Evolutionary conservation across 2,329 filamentous ascomycete genomes (phyloP).

Genomic region (Sarocladium brachiariae): DNA sequence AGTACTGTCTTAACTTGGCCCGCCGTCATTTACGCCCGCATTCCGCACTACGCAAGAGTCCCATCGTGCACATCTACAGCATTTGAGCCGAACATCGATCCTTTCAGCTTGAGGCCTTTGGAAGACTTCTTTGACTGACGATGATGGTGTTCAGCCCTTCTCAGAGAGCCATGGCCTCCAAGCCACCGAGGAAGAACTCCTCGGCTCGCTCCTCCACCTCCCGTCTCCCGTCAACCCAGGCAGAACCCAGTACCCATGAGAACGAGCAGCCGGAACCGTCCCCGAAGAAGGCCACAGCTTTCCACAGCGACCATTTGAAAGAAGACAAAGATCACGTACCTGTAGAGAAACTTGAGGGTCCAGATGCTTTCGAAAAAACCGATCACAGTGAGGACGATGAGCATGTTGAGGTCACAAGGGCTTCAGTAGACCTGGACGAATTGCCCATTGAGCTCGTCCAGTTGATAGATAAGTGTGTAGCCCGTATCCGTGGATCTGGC

Average conservation of each 20-base stretch:
- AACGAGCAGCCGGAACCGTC: constrained; percentile 23
- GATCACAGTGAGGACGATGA: constrained; percentile 37
- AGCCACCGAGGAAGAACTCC: constrained; percentile 20
- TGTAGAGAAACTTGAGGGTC: not conserved
- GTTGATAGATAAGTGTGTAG: constrained; percentile 70
- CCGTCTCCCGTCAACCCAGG: constrained; percentile 20
- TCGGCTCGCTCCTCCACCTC: constrained; percentile 23
- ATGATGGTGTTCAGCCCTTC: constrained; percentile 22
- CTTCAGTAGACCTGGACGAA: constrained; percentile 72
- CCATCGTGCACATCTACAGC: no score
- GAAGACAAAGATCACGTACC: not conserved
- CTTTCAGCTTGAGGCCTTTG: no score
- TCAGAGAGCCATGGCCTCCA: constrained; percentile 27
- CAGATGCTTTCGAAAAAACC: constrained; percentile 44
- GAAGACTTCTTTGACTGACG: no score
- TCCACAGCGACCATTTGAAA: not conserved
- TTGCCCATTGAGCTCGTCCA: constrained; percentile 91
- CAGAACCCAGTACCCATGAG: constrained; percentile 17
- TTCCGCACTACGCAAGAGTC: not conserved
- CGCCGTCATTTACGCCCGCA: not conserved
- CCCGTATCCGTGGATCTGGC: not conserved
- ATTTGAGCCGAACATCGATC: no score
- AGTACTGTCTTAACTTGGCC: not conserved
- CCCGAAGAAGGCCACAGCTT: constrained; percentile 22
- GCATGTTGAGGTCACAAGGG: constrained; percentile 37